A percentile compares a stretch with the other conserved stretches of the same genome.
phyloP scores from a whole-genome alignment of 176 grass and related monocot species.

The Ensete glaucum region DNA sequence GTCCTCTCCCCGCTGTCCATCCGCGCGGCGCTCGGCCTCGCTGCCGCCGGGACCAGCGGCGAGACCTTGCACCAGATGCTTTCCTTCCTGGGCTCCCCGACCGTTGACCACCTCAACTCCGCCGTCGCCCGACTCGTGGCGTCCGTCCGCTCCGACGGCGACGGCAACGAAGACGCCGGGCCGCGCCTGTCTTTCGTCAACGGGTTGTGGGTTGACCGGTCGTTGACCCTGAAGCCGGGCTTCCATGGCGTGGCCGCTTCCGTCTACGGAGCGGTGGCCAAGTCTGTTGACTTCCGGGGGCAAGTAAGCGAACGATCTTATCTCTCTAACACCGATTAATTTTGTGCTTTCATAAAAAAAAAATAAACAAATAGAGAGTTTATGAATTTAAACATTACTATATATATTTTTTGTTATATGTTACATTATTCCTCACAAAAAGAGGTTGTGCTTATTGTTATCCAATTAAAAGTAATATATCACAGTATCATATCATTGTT shows the following conservation, averaged over 20 bases:
- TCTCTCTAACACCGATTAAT: not conserved
- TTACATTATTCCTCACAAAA: no score
- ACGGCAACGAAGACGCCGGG: not conserved
- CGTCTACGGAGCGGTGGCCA: constrained; percentile 29
- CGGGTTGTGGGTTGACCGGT: constrained; percentile 47
- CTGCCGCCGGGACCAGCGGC: constrained; percentile 29
- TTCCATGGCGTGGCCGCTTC: constrained; percentile 35
- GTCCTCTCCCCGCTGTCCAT: constrained; percentile 38
- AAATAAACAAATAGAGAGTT: not conserved
- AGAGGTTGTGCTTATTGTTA: no score
- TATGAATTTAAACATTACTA: not conserved
- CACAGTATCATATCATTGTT: no score
- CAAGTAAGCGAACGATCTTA: not conserved
- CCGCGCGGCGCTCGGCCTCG: constrained; percentile 31
- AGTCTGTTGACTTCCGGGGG: constrained; percentile 34
- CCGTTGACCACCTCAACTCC: constrained; percentile 13
- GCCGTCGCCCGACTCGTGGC: constrained; percentile 18
- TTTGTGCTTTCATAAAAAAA: not conserved
- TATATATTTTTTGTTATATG: no score
- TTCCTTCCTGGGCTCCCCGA: constrained; percentile 28
- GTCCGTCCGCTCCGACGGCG: not conserved
- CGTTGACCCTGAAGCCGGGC: constrained; percentile 26
- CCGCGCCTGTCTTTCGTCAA: constrained; percentile 50
- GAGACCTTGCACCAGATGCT: constrained; percentile 34
- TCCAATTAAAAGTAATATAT: no score